phyloP scores from a whole-genome alignment of 345 rosid species.

The Adansonia digitata region DNA sequence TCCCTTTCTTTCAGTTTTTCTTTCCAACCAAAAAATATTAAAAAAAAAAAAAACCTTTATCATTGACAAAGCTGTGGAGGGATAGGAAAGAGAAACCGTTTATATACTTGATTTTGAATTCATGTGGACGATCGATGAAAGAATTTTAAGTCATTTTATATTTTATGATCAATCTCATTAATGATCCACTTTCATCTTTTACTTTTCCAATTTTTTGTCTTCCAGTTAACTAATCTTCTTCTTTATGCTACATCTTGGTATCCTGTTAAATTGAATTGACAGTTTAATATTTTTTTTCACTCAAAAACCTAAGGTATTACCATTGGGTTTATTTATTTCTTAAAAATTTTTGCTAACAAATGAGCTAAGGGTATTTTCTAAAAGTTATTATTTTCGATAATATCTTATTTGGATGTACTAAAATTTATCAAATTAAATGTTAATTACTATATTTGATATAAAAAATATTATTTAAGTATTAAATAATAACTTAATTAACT shows the following conservation, averaged over 20 bases:
- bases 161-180: background rate
- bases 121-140: too few species aligned
- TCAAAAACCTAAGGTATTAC: background rate
- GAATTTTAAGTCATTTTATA: too few species aligned
- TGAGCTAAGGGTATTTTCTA: too few species aligned
- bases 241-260: background rate
- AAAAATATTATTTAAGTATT: too few species aligned
- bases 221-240: background rate
- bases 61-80: background rate
- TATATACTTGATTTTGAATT: background rate
- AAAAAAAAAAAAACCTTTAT: background rate
- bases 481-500: too few species aligned
- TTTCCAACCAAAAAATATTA: background rate
- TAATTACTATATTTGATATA: too few species aligned
- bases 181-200: background rate
- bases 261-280: background rate
- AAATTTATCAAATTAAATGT: too few species aligned
- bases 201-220: background rate
- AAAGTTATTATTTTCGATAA: too few species aligned
- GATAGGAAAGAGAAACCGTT: background rate
- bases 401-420: too few species aligned
- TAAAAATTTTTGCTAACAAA: too few species aligned
- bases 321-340: background rate
- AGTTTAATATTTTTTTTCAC: background rate
- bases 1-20: conserved; percentile 7